Base-by-base conservation (phyloP, 169 alveolate species). In the Plasmodium cynomolgi region DNA sequence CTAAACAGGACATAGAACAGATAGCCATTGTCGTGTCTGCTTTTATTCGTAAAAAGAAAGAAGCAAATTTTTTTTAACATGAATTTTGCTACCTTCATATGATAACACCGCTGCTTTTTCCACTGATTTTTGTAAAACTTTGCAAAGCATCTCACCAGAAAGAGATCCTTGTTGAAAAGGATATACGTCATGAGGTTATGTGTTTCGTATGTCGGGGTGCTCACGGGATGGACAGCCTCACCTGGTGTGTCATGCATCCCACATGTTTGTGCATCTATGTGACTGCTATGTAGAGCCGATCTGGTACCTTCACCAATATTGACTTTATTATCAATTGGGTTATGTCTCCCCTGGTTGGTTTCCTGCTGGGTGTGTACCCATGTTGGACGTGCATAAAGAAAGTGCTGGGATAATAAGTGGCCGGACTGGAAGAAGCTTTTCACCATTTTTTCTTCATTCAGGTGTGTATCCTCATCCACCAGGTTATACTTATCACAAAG, bases 1-100 rank as follows among this genome's bases (percentile, higher is more conserved):
- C 94, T 58, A 72, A 33, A 81, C 44, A 88, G 33, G 39, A 88
- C 94, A 44, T 88, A 88, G 39, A 79, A 88, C 33, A 88, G 47
- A 39, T 79, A 88, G 44, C 56, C 3, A 2, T 79, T 88, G 50
- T 73, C 26, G 3, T 79, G 44, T 37, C 34, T 37, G 41, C 72
- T 50, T 58, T 58, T 79, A 88, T 88, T 77, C 33, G 15, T 88
- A 54, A 47, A 6, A 26, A 88, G 23, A 15, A 88, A 79, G 13
- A 88, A 8, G 72, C 9, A 34, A 3, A 79, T 88, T 58, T 62
- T 79, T 62, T 88, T 34, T 58, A 79, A 88, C 26, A 88, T 13
- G 4, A 31, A 4, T n/a, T 88, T 17, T 33, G n/a, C 81, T 41
- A 8, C 83, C n/a, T 79, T 54, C 82, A 54, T 75, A 58, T 79